Percentiles rank a stretch among this genome's conserved stretches.
Conservation (phyloP, 2,329 filamentous ascomycete species). For the Trichoderma sp. region DNA sequence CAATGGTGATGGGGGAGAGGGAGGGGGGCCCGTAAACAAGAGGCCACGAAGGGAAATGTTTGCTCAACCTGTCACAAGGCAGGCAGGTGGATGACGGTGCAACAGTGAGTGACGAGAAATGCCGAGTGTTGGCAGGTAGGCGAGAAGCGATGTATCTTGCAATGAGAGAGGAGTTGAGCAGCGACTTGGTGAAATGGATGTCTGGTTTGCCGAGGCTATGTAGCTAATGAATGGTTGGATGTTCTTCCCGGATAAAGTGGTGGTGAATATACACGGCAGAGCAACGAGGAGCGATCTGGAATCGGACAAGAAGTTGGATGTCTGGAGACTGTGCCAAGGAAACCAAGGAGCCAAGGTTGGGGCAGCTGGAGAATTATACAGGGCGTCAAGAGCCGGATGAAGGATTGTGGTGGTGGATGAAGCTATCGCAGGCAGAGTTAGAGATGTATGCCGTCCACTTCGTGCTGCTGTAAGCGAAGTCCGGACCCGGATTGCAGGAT, state of each 20-base stretch:
- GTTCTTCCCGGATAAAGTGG: background rate
- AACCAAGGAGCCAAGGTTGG: background rate
- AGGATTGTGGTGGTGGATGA: background rate
- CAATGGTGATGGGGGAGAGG: background rate
- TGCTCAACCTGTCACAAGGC: conserved; percentile 21
- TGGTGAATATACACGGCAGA: background rate
- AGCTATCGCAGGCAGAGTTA: background rate
- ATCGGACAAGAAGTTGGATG: background rate
- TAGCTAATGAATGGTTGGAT: background rate
- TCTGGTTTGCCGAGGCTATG: conserved; percentile 8
- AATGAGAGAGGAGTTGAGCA: background rate
- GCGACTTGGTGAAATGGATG: background rate
- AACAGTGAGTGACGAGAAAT: conserved; percentile 17
- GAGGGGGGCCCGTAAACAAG: conserved; percentile 10
- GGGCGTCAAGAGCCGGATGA: background rate
- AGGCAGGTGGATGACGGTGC: conserved; percentile 21
- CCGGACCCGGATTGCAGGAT: background rate
- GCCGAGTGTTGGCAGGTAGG: conserved; percentile 7
- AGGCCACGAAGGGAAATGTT: conserved; percentile 18
- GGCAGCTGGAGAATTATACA: background rate
- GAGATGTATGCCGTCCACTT: background rate
- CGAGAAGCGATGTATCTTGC: conserved; percentile 5
- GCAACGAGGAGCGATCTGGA: background rate
- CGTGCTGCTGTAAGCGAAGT: background rate
- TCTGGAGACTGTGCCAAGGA: background rate